Evolutionary conservation across 768 basidiomycete genomes (phyloP).

Genomic region (Cystofilobasidium ferigula): DNA sequence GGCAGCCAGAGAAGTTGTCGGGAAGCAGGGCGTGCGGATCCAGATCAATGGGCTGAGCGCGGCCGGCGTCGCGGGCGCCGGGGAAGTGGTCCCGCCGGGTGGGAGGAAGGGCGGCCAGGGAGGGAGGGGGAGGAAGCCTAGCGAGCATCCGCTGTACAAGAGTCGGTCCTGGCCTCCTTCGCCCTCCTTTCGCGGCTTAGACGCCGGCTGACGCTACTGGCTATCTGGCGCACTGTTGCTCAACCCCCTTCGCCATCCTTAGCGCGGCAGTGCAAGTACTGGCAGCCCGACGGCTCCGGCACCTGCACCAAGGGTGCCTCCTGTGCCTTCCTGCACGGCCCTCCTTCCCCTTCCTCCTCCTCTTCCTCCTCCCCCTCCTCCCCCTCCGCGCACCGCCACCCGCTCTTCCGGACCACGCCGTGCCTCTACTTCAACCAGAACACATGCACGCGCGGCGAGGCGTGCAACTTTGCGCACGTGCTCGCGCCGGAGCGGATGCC

Average conservation of each 20-base stretch:
- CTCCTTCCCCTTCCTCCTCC: background rate
- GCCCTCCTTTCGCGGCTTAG: no score
- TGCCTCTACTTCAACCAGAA: slow-evolving; percentile 6
- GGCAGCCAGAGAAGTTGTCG: background rate
- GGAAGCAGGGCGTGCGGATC: background rate
- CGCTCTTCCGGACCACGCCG: slow-evolving; percentile 3
- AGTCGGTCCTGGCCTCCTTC: background rate
- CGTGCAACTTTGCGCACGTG: slow-evolving; percentile 15
- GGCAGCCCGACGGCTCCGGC: background rate
- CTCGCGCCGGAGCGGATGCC: background rate
- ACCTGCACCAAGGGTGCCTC: slow-evolving; percentile 17
- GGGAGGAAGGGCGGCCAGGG: background rate
- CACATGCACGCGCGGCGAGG: slow-evolving; percentile 9
- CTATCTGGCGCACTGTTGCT: background rate
- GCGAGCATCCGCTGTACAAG: slow-evolving; percentile 1
- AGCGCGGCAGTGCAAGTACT: slow-evolving; percentile 6
- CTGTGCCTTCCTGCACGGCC: slow-evolving; percentile 11
- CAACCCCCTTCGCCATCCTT: background rate
- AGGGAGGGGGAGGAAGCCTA: background rate
- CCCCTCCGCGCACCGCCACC: no score
- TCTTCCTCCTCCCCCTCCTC: background rate
- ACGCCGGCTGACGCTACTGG: no score
- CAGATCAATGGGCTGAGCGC: slow-evolving; percentile 1
- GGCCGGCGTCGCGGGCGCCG: no score
- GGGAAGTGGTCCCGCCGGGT: background rate